These are phyloP conservation scores for Aureobasidium pullulans DNA, from an alignment of 2,329 filamentous ascomycete genomes.

Conservation along the genomic window DNA sequence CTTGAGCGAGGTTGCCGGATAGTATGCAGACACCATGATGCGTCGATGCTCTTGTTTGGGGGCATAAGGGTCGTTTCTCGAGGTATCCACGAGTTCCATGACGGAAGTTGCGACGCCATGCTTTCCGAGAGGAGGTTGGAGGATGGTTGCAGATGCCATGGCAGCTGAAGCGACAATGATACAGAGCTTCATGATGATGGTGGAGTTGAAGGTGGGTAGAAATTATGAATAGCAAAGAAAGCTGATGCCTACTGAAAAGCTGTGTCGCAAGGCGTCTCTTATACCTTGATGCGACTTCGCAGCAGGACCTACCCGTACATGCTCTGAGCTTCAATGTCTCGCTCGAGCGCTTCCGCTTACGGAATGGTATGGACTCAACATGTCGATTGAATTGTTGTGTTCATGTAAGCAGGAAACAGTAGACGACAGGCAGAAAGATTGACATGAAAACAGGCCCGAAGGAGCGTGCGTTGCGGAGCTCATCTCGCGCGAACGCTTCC, in stretches of 20 bases:
- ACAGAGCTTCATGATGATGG: background rate
- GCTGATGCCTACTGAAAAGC: background rate
- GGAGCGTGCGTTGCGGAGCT: background rate
- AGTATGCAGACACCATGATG: slow-evolving; percentile 15
- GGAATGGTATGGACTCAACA: background rate
- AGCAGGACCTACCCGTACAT: background rate
- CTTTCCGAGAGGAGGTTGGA: background rate
- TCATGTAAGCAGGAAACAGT: background rate
- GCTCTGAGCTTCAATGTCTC: background rate
- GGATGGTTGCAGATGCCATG: background rate
- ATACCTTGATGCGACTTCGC: background rate
- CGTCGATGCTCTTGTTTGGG: background rate
- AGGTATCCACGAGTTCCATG: background rate
- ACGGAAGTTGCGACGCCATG: background rate
- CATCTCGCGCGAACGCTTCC: slow-evolving; percentile 3
- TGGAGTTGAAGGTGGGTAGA: background rate
- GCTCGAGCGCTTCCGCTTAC: background rate
- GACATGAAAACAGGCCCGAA: too few species aligned
- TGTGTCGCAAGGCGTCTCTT: background rate
- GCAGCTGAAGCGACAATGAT: background rate
- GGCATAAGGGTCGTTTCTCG: background rate
- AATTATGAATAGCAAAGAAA: background rate
- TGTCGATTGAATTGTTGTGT: background rate
- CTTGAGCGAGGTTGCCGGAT: slow-evolving; percentile 6
- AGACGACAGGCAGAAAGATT: background rate